A percentile compares a stretch with the other conserved stretches of the same genome.
Evolutionary conservation across 2,329 filamentous ascomycete genomes (phyloP).

Genomic region (Penicillium sp.): DNA sequence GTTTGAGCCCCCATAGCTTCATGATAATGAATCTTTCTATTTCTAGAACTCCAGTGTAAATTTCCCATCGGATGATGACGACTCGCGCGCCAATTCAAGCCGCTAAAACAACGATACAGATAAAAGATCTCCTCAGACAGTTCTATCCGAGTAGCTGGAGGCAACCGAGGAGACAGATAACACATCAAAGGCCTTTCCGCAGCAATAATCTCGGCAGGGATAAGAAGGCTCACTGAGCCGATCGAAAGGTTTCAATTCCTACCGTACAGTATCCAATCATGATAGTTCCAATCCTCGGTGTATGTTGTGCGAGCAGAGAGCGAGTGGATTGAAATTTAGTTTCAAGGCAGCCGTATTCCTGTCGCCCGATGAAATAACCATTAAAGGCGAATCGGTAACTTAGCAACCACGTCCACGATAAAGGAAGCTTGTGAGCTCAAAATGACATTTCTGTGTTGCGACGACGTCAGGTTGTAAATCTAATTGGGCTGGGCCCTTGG

Average conservation of each 20-base stretch:
- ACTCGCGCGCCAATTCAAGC: neutral
- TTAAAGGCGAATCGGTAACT: neutral
- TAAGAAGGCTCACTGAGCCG: neutral
- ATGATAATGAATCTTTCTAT: too few relatives aligned
- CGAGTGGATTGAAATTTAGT: neutral
- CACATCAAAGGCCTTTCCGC: neutral
- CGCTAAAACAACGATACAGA: neutral
- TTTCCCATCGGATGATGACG: too few relatives aligned
- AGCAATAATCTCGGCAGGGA: neutral
- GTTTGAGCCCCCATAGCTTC: too few relatives aligned
- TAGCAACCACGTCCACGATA: neutral
- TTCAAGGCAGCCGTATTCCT: neutral
- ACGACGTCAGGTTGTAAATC: slow-evolving; percentile 10
- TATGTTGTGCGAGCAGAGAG: neutral
- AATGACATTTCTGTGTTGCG: slow-evolving; percentile 3
- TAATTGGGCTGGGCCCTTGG: slow-evolving; percentile 7
- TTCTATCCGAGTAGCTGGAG: neutral
- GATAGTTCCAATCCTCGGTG: neutral
- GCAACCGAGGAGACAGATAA: neutral
- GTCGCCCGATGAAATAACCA: neutral
- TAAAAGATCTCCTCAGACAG: neutral
- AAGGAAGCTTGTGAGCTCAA: neutral
- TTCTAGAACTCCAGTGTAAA: too few relatives aligned
- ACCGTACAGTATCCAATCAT: neutral
- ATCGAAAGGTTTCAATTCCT: neutral